phyloP scores from a whole-genome alignment of 2,329 filamentous ascomycete genomes.

The Cladosporium sp. region DNA sequence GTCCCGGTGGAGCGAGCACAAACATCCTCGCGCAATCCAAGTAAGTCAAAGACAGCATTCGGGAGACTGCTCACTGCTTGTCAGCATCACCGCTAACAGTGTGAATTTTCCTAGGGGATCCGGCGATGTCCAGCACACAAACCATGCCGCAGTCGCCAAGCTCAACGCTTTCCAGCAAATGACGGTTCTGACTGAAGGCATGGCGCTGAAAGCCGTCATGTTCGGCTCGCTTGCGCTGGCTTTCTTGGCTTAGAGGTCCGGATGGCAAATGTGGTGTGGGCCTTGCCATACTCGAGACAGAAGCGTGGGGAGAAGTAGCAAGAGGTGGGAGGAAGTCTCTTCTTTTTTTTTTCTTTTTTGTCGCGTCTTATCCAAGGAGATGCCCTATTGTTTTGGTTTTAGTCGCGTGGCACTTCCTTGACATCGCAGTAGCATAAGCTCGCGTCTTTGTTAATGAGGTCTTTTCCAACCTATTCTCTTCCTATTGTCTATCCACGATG shows the following conservation, averaged over 20 bases:
- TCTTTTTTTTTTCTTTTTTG: no score
- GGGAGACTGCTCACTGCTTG: background rate
- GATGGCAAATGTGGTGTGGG: background rate
- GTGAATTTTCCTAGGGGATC: background rate
- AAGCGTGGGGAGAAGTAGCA: background rate
- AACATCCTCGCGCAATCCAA: constrained; percentile 40
- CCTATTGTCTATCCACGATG: background rate
- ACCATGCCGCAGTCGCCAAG: constrained; percentile 16
- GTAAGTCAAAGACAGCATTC: constrained; percentile 7
- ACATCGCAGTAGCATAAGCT: constrained; percentile 4
- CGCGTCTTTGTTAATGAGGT: background rate
- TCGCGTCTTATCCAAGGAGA: background rate
- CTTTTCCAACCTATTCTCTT: background rate
- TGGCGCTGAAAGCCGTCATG: constrained; percentile 10
- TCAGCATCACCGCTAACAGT: background rate
- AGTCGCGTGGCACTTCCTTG: background rate
- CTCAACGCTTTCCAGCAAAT: constrained; percentile 12
- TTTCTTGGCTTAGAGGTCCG: constrained; percentile 3
- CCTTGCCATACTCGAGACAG: background rate
- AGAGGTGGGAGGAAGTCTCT: background rate
- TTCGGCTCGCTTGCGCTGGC: constrained; percentile 3
- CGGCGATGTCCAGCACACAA: constrained; percentile 12
- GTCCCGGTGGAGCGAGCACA: constrained; percentile 56
- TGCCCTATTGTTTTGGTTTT: constrained; percentile 6
- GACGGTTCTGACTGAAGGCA: constrained; percentile 19